Evolutionary conservation across 2,329 filamentous ascomycete species (phyloP).

Genomic region (Annulohypoxylon truncatum): DNA sequence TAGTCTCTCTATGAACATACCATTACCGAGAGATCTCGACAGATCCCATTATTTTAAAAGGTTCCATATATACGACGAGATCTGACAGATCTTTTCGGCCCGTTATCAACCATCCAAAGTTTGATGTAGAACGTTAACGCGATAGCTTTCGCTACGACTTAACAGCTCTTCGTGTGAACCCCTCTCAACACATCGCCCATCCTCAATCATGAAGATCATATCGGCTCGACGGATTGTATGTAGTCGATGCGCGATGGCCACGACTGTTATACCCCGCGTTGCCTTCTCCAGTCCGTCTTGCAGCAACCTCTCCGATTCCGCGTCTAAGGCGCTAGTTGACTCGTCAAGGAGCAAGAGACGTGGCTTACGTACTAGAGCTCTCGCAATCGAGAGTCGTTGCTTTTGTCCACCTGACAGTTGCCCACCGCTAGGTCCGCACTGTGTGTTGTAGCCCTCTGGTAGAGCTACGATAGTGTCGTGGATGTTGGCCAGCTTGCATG

Average conservation of each 20-base stretch:
- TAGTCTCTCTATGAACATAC: conserved; percentile 1
- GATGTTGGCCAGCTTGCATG: conserved; percentile 75
- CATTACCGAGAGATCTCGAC: not conserved
- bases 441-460: conserved; percentile 74
- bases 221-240: conserved; percentile 68
- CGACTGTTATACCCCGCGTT: conserved; percentile 64
- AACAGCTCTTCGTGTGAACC: conserved; percentile 67
- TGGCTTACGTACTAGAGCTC: conserved; percentile 78
- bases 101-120: conserved; percentile 52
- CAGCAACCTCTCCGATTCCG: conserved; percentile 73
- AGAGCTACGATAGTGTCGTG: conserved; percentile 73
- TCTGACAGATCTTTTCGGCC: not conserved
- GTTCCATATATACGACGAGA: conserved; percentile 2
- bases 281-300: conserved; percentile 73
- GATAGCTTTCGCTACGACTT: conserved; percentile 63
- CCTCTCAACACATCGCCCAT: conserved; percentile 62
- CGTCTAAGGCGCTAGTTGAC: conserved; percentile 82
- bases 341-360: conserved; percentile 83
- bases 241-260: conserved; percentile 69
- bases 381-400: conserved; percentile 81
- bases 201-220: conserved; percentile 68
- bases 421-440: conserved; percentile 77
- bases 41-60: conserved; percentile 7
- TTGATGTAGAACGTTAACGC: conserved; percentile 64
- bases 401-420: conserved; percentile 82